These are phyloP conservation scores for Lunasporangiospora selenospora DNA, from an alignment of 192 early-diverging fungal genomes.

Conservation along the genomic window DNA sequence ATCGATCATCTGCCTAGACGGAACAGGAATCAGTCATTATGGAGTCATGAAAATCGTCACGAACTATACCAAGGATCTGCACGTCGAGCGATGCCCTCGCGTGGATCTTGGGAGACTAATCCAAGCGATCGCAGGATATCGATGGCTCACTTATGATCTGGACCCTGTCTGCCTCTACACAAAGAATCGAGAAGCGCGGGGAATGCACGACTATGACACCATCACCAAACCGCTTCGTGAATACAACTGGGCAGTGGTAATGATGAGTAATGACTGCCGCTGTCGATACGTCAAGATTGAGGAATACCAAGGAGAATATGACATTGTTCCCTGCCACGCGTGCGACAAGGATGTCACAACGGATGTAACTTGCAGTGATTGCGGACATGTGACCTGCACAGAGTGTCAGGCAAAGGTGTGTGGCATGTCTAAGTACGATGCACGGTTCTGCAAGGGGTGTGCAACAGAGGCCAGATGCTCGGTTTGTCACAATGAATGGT, in stretches of 20 bases:
- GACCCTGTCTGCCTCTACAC: conserved; percentile 10
- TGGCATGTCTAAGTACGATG: neutral
- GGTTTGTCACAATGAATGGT: conserved; percentile 4
- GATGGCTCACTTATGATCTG: conserved; percentile 9
- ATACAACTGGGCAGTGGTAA: conserved; percentile 5
- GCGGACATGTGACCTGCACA: conserved; percentile 2
- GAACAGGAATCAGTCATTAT: conserved; percentile 11
- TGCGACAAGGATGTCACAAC: conserved; percentile 5
- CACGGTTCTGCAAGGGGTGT: conserved; percentile 6
- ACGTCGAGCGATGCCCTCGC: conserved; percentile 10
- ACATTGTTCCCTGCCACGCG: conserved; percentile 1
- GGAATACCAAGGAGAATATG: conserved; percentile 6
- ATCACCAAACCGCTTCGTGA: neutral
- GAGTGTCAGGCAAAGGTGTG: conserved; percentile 1
- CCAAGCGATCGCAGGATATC: conserved; percentile 7
- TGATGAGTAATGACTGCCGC: conserved; percentile 5
- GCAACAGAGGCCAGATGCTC: neutral
- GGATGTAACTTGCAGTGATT: neutral
- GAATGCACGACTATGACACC: neutral
- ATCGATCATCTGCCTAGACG: neutral
- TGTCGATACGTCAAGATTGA: conserved; percentile 7
- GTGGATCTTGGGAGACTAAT: conserved; percentile 5
- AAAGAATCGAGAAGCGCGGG: neutral
- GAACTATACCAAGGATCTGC: conserved; percentile 6
- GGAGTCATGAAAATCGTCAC: conserved; percentile 11